Percentiles rank a stretch among this genome's conserved stretches.
phyloP scores from a whole-genome alignment of 495 filamentous ascomycete species.

The Podospora bellae-mahoneyi region DNA sequence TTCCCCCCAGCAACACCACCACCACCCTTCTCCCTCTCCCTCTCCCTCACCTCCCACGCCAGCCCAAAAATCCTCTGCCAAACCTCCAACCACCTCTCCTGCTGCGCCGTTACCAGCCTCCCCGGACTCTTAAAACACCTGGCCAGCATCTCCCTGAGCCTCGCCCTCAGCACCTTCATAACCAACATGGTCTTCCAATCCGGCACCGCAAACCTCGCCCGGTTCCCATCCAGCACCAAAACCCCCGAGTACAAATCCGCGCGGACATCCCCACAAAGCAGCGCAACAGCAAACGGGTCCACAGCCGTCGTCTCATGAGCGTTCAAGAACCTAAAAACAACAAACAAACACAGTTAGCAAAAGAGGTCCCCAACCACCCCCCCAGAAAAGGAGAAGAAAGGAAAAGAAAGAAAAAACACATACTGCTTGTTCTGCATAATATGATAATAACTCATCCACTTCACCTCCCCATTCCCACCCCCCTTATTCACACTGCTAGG shows the following conservation, averaged over 20 bases:
- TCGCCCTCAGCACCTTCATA: slow-evolving; percentile 68
- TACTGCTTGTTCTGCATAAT: slow-evolving; percentile 89
- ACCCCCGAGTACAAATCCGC: slow-evolving; percentile 87
- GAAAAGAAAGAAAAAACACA: slow-evolving; percentile 18
- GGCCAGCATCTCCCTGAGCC: slow-evolving; percentile 68
- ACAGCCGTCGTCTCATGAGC: slow-evolving; percentile 85
- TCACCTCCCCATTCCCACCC: slow-evolving; percentile 52
- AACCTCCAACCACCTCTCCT: slow-evolving; percentile 70
- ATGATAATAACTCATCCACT: slow-evolving; percentile 88
- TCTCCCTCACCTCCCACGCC: slow-evolving; percentile 30
- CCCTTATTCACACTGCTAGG: slow-evolving; percentile 80
- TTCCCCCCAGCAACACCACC: neutral
- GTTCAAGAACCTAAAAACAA: slow-evolving; percentile 60
- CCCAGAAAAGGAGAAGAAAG: no score
- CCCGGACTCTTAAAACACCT: slow-evolving; percentile 69
- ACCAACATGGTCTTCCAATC: slow-evolving; percentile 90
- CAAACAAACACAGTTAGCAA: neutral
- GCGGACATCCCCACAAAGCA: slow-evolving; percentile 83
- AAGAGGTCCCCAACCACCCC: neutral
- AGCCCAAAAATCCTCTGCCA: slow-evolving; percentile 54
- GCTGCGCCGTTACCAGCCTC: slow-evolving; percentile 62
- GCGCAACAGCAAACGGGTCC: slow-evolving; percentile 73
- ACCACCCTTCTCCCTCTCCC: slow-evolving; percentile 7
- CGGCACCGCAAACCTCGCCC: slow-evolving; percentile 78
- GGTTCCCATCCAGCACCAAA: slow-evolving; percentile 77